These are phyloP conservation scores for Amanita inopinata DNA, from an alignment of 768 basidiomycete species.

Conservation along the genomic window DNA sequence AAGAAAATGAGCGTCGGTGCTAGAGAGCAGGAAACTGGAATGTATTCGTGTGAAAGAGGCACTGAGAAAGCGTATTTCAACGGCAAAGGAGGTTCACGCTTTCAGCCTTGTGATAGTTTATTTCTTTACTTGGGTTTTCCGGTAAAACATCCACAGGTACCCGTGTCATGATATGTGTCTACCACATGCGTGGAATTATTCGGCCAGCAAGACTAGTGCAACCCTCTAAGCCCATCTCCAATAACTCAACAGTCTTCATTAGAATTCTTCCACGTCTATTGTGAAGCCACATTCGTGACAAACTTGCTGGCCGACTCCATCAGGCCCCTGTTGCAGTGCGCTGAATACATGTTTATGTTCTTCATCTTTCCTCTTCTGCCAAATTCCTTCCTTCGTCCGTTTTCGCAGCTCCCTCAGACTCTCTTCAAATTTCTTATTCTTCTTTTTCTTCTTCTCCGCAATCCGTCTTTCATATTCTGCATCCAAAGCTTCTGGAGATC, in stretches of 20 bases:
- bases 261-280: conserved; percentile 81
- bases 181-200: too few species aligned
- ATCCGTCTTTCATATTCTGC: conserved; percentile 74
- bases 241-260: too few species aligned
- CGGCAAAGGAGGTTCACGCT: too few species aligned
- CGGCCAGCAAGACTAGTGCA: too few species aligned
- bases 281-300: conserved; percentile 90
- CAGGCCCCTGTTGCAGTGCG: conserved; percentile 37
- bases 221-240: too few species aligned
- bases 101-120: too few species aligned
- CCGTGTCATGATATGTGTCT: too few species aligned
- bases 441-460: conserved; percentile 79
- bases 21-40: not conserved
- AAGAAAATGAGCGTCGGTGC: not conserved
- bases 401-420: conserved; percentile 75
- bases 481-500: conserved; percentile 84
- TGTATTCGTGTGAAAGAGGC: too few species aligned
- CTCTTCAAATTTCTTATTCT: conserved; percentile 92
- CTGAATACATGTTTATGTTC: conserved; percentile 87
- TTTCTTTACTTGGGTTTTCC: too few species aligned
- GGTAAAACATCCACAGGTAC: too few species aligned
- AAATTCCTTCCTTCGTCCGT: conserved; percentile 81
- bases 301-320: conserved; percentile 56
- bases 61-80: too few species aligned
- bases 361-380: conserved; percentile 78